Evolutionary conservation across 2,329 filamentous ascomycete genomes (phyloP), one percentile per base, ranked within the genome.

Genomic region (Phaeosphaeria sp.): DNA sequence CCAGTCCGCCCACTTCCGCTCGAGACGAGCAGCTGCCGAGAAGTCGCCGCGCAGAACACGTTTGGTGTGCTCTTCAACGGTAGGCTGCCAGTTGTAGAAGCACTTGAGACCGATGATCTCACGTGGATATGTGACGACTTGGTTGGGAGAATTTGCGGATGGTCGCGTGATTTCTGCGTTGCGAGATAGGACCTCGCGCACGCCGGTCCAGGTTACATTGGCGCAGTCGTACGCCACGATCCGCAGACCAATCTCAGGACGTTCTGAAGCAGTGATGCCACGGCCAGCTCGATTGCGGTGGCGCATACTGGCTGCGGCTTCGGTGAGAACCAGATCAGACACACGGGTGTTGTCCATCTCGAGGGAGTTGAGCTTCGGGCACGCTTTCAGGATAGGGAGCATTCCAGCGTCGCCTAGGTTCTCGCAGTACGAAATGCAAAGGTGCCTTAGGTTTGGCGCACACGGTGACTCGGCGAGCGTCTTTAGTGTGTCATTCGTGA

Each of bases 41-140:
- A 92, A 85, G 60, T 97, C 91, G 6, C 92, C 92, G 4, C 86
- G 83, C 51, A 96, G 77, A 0, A 97, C 91, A 3, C 93, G 87
- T 79, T 93, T 94, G 52, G 89, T 93, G 77, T 98, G 94, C 75
- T 97, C 93, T 65, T 97, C 91, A 4, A 97, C 93, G 0, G 93
- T 97, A 79, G 92, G 91, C 78, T 98, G 94, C 87, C 92, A 97
- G 43, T 91, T 92, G 75, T 96, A 96, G 80, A 94, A 98, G 77
- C 93, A 96, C 77, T 97, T 97, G 44, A 98, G 84, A 6, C 88
- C 83, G 58, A 98, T 92, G 56, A 96, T 87, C 73, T 97, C 89
- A 1, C 87, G 86, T 0, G 92, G 91, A 67, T 89, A 93, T 0
- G 84, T 84, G 9, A 83, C 71, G 0, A 68, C 66, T 25, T 66